Conservation (phyloP, 306 rosid genomes). For the Pyrus bretschneideri region DNA sequence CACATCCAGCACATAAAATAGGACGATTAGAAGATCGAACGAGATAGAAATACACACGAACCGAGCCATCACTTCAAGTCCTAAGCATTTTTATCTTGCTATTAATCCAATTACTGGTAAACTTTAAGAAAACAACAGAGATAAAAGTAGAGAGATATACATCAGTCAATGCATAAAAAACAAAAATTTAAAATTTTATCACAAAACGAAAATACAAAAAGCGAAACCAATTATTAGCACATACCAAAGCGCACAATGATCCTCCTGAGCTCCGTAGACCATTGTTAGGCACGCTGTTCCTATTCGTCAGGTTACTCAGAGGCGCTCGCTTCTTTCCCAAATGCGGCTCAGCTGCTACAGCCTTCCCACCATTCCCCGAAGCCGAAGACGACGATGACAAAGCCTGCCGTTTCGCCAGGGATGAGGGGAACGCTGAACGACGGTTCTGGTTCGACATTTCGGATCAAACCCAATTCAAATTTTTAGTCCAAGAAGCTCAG, state of each 20-base stretch:
- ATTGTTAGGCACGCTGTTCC: slow-evolving; percentile 26
- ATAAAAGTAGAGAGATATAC: background rate
- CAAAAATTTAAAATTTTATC: background rate
- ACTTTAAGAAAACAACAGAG: background rate
- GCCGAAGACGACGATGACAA: slow-evolving; percentile 36
- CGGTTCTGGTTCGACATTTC: slow-evolving; percentile 64
- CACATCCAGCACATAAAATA: background rate
- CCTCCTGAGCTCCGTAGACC: slow-evolving; percentile 31
- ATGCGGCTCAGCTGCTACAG: slow-evolving; percentile 22
- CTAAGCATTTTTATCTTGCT: background rate
- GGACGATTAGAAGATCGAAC: background rate
- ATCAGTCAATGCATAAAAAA: background rate
- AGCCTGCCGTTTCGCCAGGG: slow-evolving; percentile 72
- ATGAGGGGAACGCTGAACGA: slow-evolving; percentile 71
- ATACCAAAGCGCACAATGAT: slow-evolving; percentile 47
- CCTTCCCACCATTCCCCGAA: slow-evolving; percentile 33
- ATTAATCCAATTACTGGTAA: background rate
- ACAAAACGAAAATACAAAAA: background rate
- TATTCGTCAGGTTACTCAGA: slow-evolving; percentile 70
- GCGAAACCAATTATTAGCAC: background rate
- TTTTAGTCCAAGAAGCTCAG: background rate
- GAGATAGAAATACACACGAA: background rate
- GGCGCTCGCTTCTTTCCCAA: slow-evolving; percentile 83
- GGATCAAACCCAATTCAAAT: slow-evolving; percentile 20
- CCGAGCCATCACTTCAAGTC: background rate